Evolutionary conservation across 176 grass and related monocot genomes (phyloP).

Genomic region (Raddia guianensis): DNA sequence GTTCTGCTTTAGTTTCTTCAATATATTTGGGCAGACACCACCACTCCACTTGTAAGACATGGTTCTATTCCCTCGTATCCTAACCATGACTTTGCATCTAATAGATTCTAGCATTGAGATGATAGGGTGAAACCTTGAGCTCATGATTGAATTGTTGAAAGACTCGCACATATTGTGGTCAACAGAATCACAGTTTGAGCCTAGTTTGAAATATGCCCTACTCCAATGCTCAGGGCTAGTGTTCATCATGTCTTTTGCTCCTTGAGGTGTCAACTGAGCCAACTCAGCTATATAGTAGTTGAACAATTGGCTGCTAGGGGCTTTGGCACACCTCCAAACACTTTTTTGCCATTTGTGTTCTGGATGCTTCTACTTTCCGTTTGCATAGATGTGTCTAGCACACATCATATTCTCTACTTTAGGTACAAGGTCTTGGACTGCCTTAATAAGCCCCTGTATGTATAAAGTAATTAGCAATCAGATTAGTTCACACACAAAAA

Average conservation of each 20-base stretch:
- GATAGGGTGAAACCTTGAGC: background rate
- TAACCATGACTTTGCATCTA: background rate
- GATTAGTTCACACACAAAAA: too few relatives aligned
- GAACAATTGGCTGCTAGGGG: background rate
- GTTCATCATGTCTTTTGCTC: background rate
- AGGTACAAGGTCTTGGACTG: background rate
- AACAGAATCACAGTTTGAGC: background rate
- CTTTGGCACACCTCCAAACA: background rate
- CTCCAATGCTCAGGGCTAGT: background rate
- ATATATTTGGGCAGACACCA: background rate
- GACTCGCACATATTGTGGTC: background rate
- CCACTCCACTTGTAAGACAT: background rate
- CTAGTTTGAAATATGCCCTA: background rate
- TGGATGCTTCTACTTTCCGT: background rate
- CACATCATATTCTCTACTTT: background rate
- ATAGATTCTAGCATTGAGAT: background rate
- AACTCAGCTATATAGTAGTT: background rate
- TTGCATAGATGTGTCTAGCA: background rate
- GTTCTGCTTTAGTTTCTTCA: background rate
- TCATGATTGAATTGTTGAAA: background rate
- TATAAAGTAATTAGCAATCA: too few relatives aligned
- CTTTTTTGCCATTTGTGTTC: background rate
- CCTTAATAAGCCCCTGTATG: too few relatives aligned
- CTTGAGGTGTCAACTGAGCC: background rate
- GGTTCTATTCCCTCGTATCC: background rate